A percentile compares a stretch with the other conserved stretches of the same genome.
Evolutionary conservation across 495 filamentous ascomycete genomes (phyloP).

Genomic region (Penicillium soppii): DNA sequence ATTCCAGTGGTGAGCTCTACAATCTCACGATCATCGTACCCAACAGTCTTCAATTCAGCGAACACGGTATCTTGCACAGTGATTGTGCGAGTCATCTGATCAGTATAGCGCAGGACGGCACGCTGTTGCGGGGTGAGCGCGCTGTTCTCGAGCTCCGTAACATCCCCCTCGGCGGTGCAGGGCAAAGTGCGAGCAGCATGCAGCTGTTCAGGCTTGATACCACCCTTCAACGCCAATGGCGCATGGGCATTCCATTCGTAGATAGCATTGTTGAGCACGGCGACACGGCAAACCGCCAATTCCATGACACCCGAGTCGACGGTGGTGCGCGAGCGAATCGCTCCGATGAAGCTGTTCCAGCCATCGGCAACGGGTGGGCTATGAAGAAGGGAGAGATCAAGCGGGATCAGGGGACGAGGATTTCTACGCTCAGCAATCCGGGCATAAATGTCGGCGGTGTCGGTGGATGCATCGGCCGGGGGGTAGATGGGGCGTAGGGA

Average conservation of each 20-base stretch:
- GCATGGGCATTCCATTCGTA: constrained; percentile 81
- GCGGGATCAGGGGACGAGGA: constrained; percentile 59
- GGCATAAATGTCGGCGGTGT: constrained; percentile 51
- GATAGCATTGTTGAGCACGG: constrained; percentile 67
- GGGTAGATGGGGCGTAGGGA: constrained; percentile 60
- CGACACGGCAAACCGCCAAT: constrained; percentile 55
- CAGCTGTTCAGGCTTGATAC: constrained; percentile 42
- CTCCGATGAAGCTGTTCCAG: constrained; percentile 74
- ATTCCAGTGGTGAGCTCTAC: constrained; percentile 74
- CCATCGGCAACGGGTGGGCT: constrained; percentile 68
- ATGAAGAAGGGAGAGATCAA: constrained; percentile 72
- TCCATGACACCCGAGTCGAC: constrained; percentile 56
- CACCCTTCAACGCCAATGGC: constrained; percentile 56
- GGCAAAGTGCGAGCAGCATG: constrained; percentile 42
- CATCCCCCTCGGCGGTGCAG: constrained; percentile 29
- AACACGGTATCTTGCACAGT: constrained; percentile 62
- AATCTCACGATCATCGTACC: constrained; percentile 58
- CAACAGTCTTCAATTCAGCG: constrained; percentile 50
- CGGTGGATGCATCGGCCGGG: constrained; percentile 31
- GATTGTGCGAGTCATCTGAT: constrained; percentile 44
- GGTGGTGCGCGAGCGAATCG: constrained; percentile 64
- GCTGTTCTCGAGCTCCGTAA: constrained; percentile 25
- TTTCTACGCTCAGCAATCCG: constrained; percentile 62
- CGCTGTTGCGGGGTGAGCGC: constrained; percentile 58
- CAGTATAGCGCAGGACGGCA: constrained; percentile 57